Conservation (phyloP, 257 asterid genomes). For the Solanum bukasovii region DNA sequence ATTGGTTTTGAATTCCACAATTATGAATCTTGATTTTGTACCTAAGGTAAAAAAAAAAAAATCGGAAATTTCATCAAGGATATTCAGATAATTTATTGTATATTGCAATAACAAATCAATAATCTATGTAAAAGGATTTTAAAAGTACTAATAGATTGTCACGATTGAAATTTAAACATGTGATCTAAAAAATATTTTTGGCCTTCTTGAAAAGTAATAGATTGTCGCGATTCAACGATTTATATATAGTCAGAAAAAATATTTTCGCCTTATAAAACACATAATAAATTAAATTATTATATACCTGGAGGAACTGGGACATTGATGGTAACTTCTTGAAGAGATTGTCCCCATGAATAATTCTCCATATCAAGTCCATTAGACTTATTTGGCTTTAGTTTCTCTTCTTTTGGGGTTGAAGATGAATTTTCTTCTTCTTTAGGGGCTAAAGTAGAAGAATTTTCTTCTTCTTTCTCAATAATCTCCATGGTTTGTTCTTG, state of each 20-base stretch:
- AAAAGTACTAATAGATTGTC: too few species aligned
- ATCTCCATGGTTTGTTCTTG: not conserved
- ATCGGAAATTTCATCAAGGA: fast-evolving
- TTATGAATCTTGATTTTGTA: conserved; percentile 25
- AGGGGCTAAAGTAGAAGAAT: not conserved
- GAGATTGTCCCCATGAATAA: conserved; percentile 66
- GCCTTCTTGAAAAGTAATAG: too few species aligned
- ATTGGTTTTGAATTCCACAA: conserved; percentile 22
- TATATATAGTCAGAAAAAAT: not conserved
- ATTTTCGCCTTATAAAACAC: not conserved
- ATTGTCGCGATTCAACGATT: not conserved
- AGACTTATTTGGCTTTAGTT: conserved; percentile 32
- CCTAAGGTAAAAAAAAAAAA: not conserved
- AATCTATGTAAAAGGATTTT: not conserved
- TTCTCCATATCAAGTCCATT: conserved; percentile 78
- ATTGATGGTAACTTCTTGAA: conserved; percentile 60
- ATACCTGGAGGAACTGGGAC: conserved; percentile 50
- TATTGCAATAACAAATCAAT: not conserved
- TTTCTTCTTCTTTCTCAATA: not conserved
- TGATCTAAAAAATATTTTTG: not conserved
- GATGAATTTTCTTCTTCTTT: not conserved
- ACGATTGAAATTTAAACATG: not conserved
- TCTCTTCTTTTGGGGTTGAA: not conserved
- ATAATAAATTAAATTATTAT: not conserved
- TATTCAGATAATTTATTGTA: not conserved